Conservation (phyloP, 345 rosid genomes). For the Salix suchowensis region DNA sequence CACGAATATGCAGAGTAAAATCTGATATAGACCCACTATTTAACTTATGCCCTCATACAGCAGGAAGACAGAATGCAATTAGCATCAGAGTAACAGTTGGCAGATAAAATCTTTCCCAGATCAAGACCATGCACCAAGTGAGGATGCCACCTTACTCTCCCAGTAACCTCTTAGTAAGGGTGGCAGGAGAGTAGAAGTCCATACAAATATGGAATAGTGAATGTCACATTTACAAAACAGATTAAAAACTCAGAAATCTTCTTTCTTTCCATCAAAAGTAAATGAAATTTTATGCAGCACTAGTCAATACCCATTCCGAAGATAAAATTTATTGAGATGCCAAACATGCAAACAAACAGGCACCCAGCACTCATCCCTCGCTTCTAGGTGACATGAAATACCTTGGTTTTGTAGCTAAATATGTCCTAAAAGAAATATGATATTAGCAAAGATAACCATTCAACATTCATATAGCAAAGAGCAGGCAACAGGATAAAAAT, state of each 20-base stretch:
- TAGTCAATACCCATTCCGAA: neutral
- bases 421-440: too few species aligned
- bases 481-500: neutral
- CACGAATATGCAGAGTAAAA: neutral
- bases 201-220: neutral
- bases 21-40: neutral
- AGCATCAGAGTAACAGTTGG: too few species aligned
- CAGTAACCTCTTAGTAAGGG: neutral
- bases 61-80: too few species aligned
- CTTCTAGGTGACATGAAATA: neutral
- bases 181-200: neutral
- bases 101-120: neutral
- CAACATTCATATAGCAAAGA: neutral
- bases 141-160: neutral
- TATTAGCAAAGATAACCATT: neutral
- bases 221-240: neutral
- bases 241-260: neutral
- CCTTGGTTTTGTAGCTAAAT: too few species aligned
- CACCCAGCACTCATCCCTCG: neutral
- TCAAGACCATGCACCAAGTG: neutral
- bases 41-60: too few species aligned
- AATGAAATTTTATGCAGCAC: neutral
- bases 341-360: neutral
- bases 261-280: neutral
- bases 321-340: neutral